Base-by-base conservation (phyloP, 2,329 filamentous ascomycete species). In the Exophiala sp. region DNA sequence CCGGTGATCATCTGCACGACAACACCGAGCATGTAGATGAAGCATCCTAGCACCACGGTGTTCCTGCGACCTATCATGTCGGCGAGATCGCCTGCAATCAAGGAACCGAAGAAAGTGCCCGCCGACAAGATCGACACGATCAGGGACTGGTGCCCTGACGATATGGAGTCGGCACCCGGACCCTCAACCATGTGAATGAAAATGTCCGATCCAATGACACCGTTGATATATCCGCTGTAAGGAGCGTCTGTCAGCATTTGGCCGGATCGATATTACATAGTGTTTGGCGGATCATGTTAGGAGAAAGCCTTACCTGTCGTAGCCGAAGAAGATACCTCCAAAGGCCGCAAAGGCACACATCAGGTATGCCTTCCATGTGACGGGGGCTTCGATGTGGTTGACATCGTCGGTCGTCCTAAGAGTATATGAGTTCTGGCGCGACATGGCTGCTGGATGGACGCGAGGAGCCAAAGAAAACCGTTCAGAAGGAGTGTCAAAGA, bases 111-210 rank as follows among this genome's bases (percentile, higher is more conserved):
- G 76, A 90, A 91, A 60, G 86, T 88, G 67, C 81, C 79, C 63
- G 76, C 79, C 24, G 86, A 90, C 47, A 91, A 79, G 60, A 91
- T 88, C 14, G 85, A 88, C 63, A 81, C 82, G 64, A 89, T 82
- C 43, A 84, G 71, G 11, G 80, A 82, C 59, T 78, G 73, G 40
- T 72, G 70, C 48, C 63, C 70, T 8, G 74, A 69, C 3, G 72
- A 67, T n/a, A 80, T 56, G 3, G 66, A 47, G 2, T 64, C 56
- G 46, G 59, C 59, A 24, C 27, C 38, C 18, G n/a, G 38, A 37
- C 59, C 58, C 41, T 67, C 64, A 43, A 70, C 68, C n/a, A 62
- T 56, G 1, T 64, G 50, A 46, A 71, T 74, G 65, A 78, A 77
- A 59, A 69, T 70, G n/a, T 63, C 53, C 68, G 76, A 76, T 43